Evolutionary conservation across 495 filamentous ascomycete genomes (phyloP), one percentile per base, ranked within the genome.

Genomic region (Penicillium manginii): DNA sequence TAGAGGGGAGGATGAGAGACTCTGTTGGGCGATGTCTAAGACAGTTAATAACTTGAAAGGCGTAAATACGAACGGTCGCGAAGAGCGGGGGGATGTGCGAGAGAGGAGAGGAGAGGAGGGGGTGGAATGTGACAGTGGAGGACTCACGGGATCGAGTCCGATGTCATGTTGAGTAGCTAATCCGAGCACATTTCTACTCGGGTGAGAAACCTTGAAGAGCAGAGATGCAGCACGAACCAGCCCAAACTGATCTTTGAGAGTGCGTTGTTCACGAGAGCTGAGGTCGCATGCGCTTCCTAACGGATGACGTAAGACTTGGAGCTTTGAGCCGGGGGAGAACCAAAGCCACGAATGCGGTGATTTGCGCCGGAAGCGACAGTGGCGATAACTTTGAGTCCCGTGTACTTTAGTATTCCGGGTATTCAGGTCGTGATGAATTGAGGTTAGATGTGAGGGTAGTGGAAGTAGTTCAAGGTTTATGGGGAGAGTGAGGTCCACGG

Each of bases 1-100:
- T 88, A 19, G 81, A 81, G 45, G 83, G 76, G 43, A 88, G 79
- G 51, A 87, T 77, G 53, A 88, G 73, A 55, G 83, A 78, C 61
- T 85, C 77, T 33, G 84, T 86, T 60, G 84, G 80, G 54, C 75
- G 78, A 69, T 79, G 78, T 65, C 85, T 87, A 65, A 59, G 48
- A 57, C 48, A 57, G 52, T 18, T 35, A 52, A 37, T 37, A 21
- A n/a, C n/a, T n/a, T n/a, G n/a, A n/a, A n/a, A 32, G 32, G n/a
- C n/a, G 59, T 50, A 54, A 65, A 61, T 66, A 62, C 32, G 46
- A 26, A 39, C 40, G 45, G 33, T 40, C 37, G 47, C 31, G 32
- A 32, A 31, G 55, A 40, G 37, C 40, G 40, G 40, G 40, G 40
- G 40, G 17, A 21, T 22, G 56, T 54, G 58, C 17, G 11, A 52